Percentiles rank a stretch among this genome's conserved stretches.
phyloP scores from a whole-genome alignment of 768 basidiomycete genomes.

The Pleurotus pulmonarius region DNA sequence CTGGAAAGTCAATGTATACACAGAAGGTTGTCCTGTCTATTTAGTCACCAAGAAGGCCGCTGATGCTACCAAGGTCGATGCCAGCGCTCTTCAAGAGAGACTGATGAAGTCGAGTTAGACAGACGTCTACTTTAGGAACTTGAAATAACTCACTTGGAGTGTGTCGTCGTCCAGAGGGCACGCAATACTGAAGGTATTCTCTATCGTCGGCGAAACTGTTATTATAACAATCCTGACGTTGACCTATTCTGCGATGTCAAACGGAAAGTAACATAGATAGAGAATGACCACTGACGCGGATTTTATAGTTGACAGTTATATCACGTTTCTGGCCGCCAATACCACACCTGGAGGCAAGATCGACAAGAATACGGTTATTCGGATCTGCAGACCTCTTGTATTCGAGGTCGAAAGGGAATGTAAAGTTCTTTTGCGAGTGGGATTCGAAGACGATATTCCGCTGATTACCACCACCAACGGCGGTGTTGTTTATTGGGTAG shows the following conservation, averaged over 20 bases:
- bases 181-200: slow-evolving; percentile 53
- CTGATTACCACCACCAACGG: slow-evolving; percentile 60
- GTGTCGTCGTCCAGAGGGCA: slow-evolving; percentile 52
- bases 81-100: slow-evolving; percentile 6
- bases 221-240: slow-evolving; percentile 63
- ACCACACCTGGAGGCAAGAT: slow-evolving; percentile 65
- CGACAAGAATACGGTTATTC: slow-evolving; percentile 46
- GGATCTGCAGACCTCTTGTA: slow-evolving; percentile 59
- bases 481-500: slow-evolving; percentile 71
- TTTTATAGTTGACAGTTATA: slow-evolving; percentile 60
- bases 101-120: background rate
- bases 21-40: background rate
- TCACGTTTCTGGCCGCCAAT: slow-evolving; percentile 38
- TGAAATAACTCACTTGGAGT: slow-evolving; percentile 20
- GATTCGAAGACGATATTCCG: slow-evolving; percentile 45
- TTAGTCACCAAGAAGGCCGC: background rate
- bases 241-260: slow-evolving; percentile 34
- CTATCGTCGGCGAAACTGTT: slow-evolving; percentile 63
- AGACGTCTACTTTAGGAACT: background rate
- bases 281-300: slow-evolving; percentile 44
- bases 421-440: slow-evolving; percentile 57
- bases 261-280: slow-evolving; percentile 1
- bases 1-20: background rate
- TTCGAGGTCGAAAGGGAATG: slow-evolving; percentile 68
- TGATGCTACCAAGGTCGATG: background rate